Conservation (phyloP, 1,284 basidiomycete species). For the Pyrrhoderma lamaoense region DNA sequence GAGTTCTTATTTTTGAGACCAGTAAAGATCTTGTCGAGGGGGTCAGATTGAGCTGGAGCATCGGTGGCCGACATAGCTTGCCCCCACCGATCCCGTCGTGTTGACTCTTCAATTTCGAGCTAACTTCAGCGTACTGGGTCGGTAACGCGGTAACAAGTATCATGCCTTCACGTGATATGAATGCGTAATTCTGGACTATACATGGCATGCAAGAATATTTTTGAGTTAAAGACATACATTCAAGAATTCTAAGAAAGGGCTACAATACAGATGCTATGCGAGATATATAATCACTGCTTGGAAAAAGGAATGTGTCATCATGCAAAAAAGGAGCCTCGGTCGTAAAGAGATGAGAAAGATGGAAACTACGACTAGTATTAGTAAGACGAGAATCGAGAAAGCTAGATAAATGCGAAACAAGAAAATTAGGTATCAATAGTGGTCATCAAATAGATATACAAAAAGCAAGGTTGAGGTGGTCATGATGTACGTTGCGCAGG, state of each 20-base stretch:
- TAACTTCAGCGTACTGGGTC: no score
- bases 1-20: constrained; percentile 54
- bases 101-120: no score
- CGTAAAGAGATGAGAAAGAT: neutral
- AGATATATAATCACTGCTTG: constrained; percentile 10
- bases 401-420: no score
- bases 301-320: neutral
- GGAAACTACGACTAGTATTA: neutral
- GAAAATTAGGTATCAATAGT: no score
- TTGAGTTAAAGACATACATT: constrained; percentile 2
- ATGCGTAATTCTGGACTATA: neutral
- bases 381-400: no score
- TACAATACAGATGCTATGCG: constrained; percentile 11
- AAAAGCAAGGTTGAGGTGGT: no score
- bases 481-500: constrained; percentile 27
- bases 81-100: neutral
- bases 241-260: neutral
- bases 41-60: constrained; percentile 49
- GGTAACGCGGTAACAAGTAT: no score
- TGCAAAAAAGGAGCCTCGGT: neutral
- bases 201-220: neutral
- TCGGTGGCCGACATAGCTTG: constrained; percentile 48
- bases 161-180: no score
- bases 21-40: constrained; percentile 57
- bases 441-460: no score